Base-by-base conservation (phyloP, 1,139 yeast genomes). In the Kurtzmaniella quercitrusa region DNA sequence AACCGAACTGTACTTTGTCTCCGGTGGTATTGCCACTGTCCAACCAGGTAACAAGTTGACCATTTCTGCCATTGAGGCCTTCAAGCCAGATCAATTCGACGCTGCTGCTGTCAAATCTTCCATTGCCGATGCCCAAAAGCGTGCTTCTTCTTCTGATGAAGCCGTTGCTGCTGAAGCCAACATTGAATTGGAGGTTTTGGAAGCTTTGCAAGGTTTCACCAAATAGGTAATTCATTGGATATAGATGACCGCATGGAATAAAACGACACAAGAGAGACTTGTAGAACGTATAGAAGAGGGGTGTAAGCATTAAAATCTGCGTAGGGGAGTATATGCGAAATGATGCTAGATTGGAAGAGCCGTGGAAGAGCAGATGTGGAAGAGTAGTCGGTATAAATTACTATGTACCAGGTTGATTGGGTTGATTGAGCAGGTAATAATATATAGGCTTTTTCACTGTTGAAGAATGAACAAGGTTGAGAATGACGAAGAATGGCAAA, bases 21-120 rank as follows among this genome's bases (percentile, higher is more conserved):
- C 96, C 52, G 98, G 98, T 54, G 99, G 99, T 53, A 86, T 93
- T 60, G 98, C 97, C 52, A 83, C 96, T 49, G 95, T 94, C 51
- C 93, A 89, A 67, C 98, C 97, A 68, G 95, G 91, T 60, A 90
- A 95, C 59, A 79, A 85, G 60, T 77, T 94, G 66, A 83, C 89
- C 63, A 85, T 93, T 69, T 86, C 94, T 65, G 95, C 97, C 54
- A 87, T 90, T 59, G 98, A 93, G 76, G 98, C 98, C 38, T 89
- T 82, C 75, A 88, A 94, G 65, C 79, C 95, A 60, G 94, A 90
- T 52, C 85, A 89, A 58, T 89, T 93, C 70, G 89, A 93, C 50
- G 73, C 82, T 42, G 87, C 84, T 56, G 81, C 89, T 56, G 84
- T 91, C 66, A 86, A 82, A 76, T 63, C 82, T 51, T 82, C 88